Conservation (phyloP, 345 rosid genomes). For the Kandelia obovata region DNA sequence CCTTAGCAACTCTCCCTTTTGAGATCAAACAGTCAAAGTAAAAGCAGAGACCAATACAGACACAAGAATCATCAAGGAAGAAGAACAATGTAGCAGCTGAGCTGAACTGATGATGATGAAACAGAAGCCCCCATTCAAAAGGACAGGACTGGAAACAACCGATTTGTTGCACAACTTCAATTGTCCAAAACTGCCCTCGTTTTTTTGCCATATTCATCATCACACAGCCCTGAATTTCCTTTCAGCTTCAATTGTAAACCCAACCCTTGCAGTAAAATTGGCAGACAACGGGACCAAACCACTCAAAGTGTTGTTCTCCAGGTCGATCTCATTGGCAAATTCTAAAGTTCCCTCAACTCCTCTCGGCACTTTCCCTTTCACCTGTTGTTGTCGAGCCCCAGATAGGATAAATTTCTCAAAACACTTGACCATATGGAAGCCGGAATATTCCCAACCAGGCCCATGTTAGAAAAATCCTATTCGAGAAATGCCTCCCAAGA, state of each 20-base stretch:
- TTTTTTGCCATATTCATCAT: constrained; percentile 22
- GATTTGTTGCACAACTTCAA: constrained; percentile 34
- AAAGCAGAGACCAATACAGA: constrained; percentile 4
- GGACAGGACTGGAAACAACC: constrained; percentile 19
- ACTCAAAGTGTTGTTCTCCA: constrained; percentile 60
- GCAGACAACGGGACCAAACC: constrained; percentile 49
- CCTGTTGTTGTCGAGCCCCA: constrained; percentile 53
- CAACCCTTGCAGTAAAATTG: constrained; percentile 36
- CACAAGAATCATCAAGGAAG: constrained; percentile 18
- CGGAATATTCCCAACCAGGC: constrained; percentile 48
- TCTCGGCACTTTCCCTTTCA: constrained; percentile 47
- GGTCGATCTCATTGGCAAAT: constrained; percentile 42
- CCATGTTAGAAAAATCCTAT: constrained; percentile 53
- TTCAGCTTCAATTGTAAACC: constrained; percentile 45
- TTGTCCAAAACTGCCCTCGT: constrained; percentile 12
- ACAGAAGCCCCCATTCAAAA: constrained; percentile 6
- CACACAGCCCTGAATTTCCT: constrained; percentile 44
- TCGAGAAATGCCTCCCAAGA: constrained; percentile 39
- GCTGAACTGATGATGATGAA: constrained; percentile 4
- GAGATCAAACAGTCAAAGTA: constrained; percentile 13
- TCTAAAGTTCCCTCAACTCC: constrained; percentile 39
- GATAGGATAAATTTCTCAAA: constrained; percentile 35
- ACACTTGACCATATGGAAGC: constrained; percentile 42
- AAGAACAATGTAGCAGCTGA: background rate
- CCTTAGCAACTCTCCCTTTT: background rate